A percentile compares a stretch with the other conserved stretches of the same genome.
These are phyloP conservation scores for Zygosaccharomyces siamensis DNA, from an alignment of 805 yeast genomes.

Conservation along the genomic window DNA sequence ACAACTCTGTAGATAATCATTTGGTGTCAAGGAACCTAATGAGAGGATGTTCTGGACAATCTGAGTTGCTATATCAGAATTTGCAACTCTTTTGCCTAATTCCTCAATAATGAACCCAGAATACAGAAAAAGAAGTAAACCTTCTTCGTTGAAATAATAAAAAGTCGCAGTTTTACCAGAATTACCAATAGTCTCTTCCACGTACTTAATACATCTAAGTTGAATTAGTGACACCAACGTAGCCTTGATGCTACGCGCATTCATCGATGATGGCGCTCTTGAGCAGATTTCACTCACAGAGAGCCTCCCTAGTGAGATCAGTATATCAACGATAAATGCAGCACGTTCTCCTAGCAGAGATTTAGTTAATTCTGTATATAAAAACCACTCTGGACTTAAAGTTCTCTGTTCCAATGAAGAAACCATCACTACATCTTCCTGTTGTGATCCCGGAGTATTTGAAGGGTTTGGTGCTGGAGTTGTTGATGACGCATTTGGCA, in stretches of 20 bases:
- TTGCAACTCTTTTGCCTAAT: conserved; percentile 39
- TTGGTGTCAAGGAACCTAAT: conserved; percentile 58
- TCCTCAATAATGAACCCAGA: conserved; percentile 68
- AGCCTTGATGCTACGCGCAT: conserved; percentile 50
- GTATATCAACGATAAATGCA: conserved; percentile 51
- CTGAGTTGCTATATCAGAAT: conserved; percentile 32
- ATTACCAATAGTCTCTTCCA: conserved; percentile 42
- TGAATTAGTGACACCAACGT: conserved; percentile 75
- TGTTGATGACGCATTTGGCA: neutral
- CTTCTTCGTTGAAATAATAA: conserved; percentile 61
- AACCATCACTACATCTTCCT: conserved; percentile 12
- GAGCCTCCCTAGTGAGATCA: conserved; percentile 66
- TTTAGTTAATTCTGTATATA: conserved; percentile 50
- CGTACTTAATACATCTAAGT: conserved; percentile 65
- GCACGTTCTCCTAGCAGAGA: conserved; percentile 70
- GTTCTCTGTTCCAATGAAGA: conserved; percentile 41
- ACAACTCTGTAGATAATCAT: conserved; percentile 43
- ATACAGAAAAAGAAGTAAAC: conserved; percentile 59
- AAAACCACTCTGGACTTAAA: conserved; percentile 57
- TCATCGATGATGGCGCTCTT: conserved; percentile 40
- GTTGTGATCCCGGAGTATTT: neutral
- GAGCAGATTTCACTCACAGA: conserved; percentile 50
- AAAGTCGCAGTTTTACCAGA: conserved; percentile 35
- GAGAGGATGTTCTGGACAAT: conserved; percentile 66
- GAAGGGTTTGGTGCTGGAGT: neutral